Conservation (phyloP, 371 early-diverging fungal species). For the Rhizopus stolonifer region DNA sequence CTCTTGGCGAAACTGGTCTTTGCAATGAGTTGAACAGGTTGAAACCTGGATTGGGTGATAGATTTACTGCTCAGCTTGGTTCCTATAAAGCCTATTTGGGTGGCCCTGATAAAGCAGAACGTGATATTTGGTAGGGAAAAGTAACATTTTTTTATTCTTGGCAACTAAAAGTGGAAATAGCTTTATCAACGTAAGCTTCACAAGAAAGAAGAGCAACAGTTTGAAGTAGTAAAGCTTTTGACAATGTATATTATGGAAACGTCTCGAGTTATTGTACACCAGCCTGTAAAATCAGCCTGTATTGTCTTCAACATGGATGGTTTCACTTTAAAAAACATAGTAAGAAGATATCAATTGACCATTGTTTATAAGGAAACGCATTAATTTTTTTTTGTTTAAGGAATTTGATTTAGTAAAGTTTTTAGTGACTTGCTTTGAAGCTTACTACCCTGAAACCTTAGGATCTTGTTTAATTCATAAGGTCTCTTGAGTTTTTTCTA, state of each 20-base stretch:
- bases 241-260: conserved; percentile 83
- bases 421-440: conserved; percentile 77
- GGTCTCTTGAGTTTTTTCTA: conserved; percentile 82
- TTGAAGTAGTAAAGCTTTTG: conserved; percentile 51
- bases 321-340: conserved; percentile 81
- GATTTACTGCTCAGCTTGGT: conserved; percentile 48
- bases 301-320: conserved; percentile 84
- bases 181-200: conserved; percentile 57
- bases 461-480: conserved; percentile 77
- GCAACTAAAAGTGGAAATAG: no score
- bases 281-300: conserved; percentile 78
- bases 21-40: conserved; percentile 40
- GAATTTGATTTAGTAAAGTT: conserved; percentile 82
- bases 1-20: conserved; percentile 55
- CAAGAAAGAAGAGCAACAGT: conserved; percentile 44
- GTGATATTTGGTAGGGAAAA: conserved; percentile 60
- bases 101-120: conserved; percentile 55
- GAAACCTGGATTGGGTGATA: conserved; percentile 44
- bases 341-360: no score
- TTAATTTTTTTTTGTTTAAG: conserved; percentile 18
- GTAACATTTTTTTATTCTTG: neutral
- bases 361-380: no score
- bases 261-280: conserved; percentile 68
- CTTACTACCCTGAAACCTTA: conserved; percentile 89
- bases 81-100: conserved; percentile 59